phyloP scores from a whole-genome alignment of 495 filamentous ascomycete genomes.

The Aspergillus baeticus region DNA sequence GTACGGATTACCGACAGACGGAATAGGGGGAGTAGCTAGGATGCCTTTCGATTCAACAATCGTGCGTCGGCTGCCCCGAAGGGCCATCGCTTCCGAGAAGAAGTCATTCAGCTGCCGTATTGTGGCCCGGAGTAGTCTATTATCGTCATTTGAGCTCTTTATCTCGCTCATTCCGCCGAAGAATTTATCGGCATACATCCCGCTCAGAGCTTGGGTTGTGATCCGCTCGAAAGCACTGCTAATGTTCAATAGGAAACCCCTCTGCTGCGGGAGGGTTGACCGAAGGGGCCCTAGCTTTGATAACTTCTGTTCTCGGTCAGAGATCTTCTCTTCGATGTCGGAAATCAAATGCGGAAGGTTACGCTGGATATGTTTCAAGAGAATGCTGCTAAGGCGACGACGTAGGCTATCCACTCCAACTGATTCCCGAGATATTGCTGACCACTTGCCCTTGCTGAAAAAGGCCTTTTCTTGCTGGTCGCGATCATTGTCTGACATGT shows the following conservation, averaged over 20 bases:
- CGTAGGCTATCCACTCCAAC: slow-evolving; percentile 53
- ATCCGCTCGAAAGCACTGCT: slow-evolving; percentile 50
- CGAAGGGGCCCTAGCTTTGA: slow-evolving; percentile 50
- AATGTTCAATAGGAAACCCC: slow-evolving; percentile 49
- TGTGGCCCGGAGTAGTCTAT: slow-evolving; percentile 57
- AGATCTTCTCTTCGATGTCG: slow-evolving; percentile 49
- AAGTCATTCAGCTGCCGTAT: slow-evolving; percentile 55
- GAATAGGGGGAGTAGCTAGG: background rate
- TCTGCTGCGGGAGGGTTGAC: slow-evolving; percentile 47
- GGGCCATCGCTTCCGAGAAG: slow-evolving; percentile 52
- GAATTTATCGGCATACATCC: slow-evolving; percentile 55
- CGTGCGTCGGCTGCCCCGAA: slow-evolving; percentile 37
- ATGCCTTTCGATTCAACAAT: background rate
- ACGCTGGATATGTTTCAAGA: slow-evolving; percentile 52
- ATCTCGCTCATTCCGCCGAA: slow-evolving; percentile 40
- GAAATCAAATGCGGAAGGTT: slow-evolving; percentile 57
- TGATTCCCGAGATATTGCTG: slow-evolving; percentile 27
- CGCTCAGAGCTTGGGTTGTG: slow-evolving; percentile 50
- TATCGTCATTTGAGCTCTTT: slow-evolving; percentile 24
- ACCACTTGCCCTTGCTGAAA: slow-evolving; percentile 50
- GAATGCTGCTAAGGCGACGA: slow-evolving; percentile 52
- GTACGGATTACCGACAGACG: slow-evolving; percentile 1
- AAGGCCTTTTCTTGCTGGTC: slow-evolving; percentile 39
- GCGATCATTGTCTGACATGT: slow-evolving; percentile 32
- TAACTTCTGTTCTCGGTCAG: slow-evolving; percentile 29